A percentile compares a stretch with the other conserved stretches of the same genome.
Conservation (phyloP, 2,329 filamentous ascomycete species). For the Neophaeococcomyces aloes region DNA sequence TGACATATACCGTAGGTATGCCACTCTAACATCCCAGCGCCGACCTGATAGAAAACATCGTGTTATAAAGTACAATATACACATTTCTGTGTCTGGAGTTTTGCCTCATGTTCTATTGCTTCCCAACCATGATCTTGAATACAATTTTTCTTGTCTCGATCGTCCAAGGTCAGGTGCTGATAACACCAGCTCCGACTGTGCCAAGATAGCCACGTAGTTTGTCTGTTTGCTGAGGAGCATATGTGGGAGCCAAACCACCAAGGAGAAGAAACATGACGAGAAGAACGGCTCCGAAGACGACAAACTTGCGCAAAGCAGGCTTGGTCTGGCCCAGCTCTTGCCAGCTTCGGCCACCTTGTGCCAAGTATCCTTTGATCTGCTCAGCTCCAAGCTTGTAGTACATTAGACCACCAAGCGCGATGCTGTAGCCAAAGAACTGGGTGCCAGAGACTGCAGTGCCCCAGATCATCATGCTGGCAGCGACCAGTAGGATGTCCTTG, state of each 20-base stretch:
- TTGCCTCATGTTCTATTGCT: not conserved
- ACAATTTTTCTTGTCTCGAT: not conserved
- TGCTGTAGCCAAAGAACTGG: conserved; percentile 67
- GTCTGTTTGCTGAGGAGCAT: conserved; percentile 24
- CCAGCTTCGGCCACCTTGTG: conserved; percentile 66
- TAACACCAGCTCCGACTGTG: not conserved
- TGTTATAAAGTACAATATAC: conserved; percentile 6
- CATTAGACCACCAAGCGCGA: conserved; percentile 56
- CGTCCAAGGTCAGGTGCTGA: not conserved
- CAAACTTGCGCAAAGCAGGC: conserved; percentile 66
- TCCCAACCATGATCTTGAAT: no score
- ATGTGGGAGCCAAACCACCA: conserved; percentile 51
- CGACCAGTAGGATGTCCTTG: conserved; percentile 76
- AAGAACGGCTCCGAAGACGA: conserved; percentile 55
- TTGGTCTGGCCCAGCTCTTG: conserved; percentile 71
- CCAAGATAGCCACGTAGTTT: conserved; percentile 17
- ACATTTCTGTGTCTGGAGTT: not conserved
- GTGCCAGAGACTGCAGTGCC: conserved; percentile 57
- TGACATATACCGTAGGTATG: not conserved
- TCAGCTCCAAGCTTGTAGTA: conserved; percentile 63
- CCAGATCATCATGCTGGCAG: conserved; percentile 68
- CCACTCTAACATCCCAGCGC: conserved; percentile 1
- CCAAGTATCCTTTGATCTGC: conserved; percentile 68
- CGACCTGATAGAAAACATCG: not conserved
- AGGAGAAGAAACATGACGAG: conserved; percentile 61